Evolutionary conservation across 352 stramenopile species (phyloP), one percentile per base, ranked within the genome.

Genomic region (Detonula confervacea): DNA sequence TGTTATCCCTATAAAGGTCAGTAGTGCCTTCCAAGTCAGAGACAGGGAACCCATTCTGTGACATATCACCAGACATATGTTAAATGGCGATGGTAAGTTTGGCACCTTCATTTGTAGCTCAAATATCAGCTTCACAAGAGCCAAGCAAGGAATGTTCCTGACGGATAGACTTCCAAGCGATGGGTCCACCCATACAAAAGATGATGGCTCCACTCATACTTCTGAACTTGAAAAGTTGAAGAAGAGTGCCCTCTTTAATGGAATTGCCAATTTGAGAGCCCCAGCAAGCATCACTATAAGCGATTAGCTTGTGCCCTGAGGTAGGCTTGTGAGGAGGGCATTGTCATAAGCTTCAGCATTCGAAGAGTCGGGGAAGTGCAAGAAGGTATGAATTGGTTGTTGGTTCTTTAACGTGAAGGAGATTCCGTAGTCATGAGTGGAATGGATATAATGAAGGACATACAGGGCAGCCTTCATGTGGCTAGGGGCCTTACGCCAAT

Each of bases 381-480:
- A 5, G 20, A 44, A 74, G 0, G 49, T 22, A 14, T 63, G 52
- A 1, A 55, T 55, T 0, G 65, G 37, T 33, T 2, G 3, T 0
- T 3, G 1, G 9, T 12, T 25, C 7, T 63, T 27, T 5, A 30
- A 65, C 8, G 65, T 39, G 25, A 57, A 64, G 22, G 65, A 57
- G 11, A 77, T 70, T 5, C 42, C 61, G 11, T 70, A 56, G 22
- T 29, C 24, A 12, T 46, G 14, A 0, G 61, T 70, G 1, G 44
- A 60, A 30, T 70, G 60, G 0, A 83, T n/a, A 33, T 77, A 83
- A 9, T 77, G 56, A 0, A 83, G 22, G 20, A 49, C 66, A 22
- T 74, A 51, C 0, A 75, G 16, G 18, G 61, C 62, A 0, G 52
- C 2, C 35, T 78, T 42, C 14, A 59, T 44, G 33, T 84, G 76